A percentile compares a stretch with the other conserved stretches of the same genome.
Evolutionary conservation across 345 rosid species (phyloP).

Genomic region (Pugionium cornutum): DNA sequence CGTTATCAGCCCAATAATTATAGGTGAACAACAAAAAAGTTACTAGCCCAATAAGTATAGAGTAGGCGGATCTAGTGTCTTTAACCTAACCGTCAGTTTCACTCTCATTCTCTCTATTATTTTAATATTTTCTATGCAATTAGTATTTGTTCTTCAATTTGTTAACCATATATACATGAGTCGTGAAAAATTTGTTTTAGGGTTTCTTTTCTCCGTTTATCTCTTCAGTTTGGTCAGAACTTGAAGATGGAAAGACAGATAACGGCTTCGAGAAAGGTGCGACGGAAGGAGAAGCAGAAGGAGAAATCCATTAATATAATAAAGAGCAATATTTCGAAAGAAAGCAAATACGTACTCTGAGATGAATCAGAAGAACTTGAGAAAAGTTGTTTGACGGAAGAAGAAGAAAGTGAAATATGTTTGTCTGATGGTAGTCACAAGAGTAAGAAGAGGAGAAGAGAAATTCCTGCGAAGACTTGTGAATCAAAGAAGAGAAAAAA

Average conservation of each 20-base stretch:
- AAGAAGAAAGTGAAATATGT: slow-evolving; percentile 14
- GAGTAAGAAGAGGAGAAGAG: slow-evolving; percentile 43
- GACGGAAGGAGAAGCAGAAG: background rate
- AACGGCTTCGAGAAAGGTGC: background rate
- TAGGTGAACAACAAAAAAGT: too few relatives aligned
- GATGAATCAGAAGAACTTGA: background rate
- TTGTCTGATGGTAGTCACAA: slow-evolving; percentile 40
- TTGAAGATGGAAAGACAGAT: slow-evolving; percentile 22
- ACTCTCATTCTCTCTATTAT: too few relatives aligned
- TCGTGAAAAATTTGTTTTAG: too few relatives aligned
- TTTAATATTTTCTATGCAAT: too few relatives aligned
- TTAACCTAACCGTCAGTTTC: too few relatives aligned
- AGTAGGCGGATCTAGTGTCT: too few relatives aligned
- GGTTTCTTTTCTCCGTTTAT: too few relatives aligned
- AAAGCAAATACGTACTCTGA: slow-evolving; percentile 5
- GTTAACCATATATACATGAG: too few relatives aligned
- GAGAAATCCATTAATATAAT: background rate
- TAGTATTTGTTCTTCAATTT: too few relatives aligned
- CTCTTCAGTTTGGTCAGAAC: background rate
- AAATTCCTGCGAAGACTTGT: background rate
- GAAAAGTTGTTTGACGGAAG: slow-evolving; percentile 27
- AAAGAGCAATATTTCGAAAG: background rate
- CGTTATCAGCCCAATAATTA: too few relatives aligned
- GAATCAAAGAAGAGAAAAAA: background rate
- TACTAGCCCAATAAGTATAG: too few relatives aligned